Base-by-base conservation (phyloP, 768 basidiomycete genomes). In the Russula brevipes region DNA sequence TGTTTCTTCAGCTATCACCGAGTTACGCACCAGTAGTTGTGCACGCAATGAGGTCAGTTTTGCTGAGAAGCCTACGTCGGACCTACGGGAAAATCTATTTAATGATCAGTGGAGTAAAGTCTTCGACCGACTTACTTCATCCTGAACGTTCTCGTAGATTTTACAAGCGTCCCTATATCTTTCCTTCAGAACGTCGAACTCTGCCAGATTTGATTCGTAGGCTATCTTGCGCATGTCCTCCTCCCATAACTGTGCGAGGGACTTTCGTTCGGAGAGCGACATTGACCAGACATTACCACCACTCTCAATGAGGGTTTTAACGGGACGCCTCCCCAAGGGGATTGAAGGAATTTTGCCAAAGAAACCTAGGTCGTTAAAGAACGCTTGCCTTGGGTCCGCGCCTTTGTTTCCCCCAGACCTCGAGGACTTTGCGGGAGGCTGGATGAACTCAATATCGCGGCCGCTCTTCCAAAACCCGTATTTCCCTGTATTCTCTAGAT, bases 31-130 rank as follows among this genome's bases (percentile, higher is more conserved):
- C 88, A 24, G 85, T 89, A 0, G 89, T 91, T 0, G 89, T 92
- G 64, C 88, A 89, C 6, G 86, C 90, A 51, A 91, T 81, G 19
- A 92, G 78, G 68, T 88, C 81, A 0, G 81, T 77, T 6, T 76
- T 71, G 36, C 72, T 70, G 6, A 92, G 75, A 6, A 91, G 72
- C 5, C 77, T 76, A 0, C 84, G 80, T 12, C 85, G 79, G 53
- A 77, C 73, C 89, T 91, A 39, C 63, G 53, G 41, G 7, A 5
- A 24, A 24, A 19, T 38, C 16, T n/a, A 9, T 41, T 39, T 19
- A 14, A 24, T 56, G 35, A 49, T 45, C 12, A 31, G 38, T 51
- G 10, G 46, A 14, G 41, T 24, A 4, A 4, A 35, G 19, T 59
- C 44, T 39, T 42, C 5, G 31, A 44, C 57, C 35, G 24, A 69